phyloP scores from a whole-genome alignment of 225 moss, liverwort and hornwort species.

The Sphagnum contortum region DNA sequence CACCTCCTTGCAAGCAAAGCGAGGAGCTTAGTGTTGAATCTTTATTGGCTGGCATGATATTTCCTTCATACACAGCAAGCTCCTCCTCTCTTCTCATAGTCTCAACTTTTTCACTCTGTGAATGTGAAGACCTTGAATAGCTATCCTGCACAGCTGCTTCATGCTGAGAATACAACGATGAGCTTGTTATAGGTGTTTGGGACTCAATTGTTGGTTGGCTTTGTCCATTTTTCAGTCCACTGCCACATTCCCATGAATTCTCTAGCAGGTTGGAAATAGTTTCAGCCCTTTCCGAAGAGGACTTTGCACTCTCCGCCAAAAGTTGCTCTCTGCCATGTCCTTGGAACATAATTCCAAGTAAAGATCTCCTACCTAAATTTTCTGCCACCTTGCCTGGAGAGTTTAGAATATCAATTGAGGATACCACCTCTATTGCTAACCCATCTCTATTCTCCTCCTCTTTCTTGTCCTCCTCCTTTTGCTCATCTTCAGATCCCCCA shows the following conservation, averaged over 20 bases:
- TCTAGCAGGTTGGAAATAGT: slow-evolving; percentile 6
- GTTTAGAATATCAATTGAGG: neutral
- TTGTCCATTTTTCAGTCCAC: neutral
- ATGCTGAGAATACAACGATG: neutral
- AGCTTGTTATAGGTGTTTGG: neutral
- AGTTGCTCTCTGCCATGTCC: neutral
- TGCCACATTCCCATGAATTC: slow-evolving; percentile 6
- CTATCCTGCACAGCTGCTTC: slow-evolving; percentile 4
- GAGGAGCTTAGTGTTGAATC: neutral
- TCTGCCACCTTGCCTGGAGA: slow-evolving; percentile 3
- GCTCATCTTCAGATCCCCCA: neutral
- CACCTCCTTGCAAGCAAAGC: neutral
- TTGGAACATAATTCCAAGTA: slow-evolving; percentile 3
- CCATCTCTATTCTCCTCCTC: neutral
- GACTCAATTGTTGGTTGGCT: neutral
- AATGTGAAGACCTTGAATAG: neutral
- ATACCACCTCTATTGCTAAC: neutral
- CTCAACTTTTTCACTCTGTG: neutral
- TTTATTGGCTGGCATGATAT: neutral
- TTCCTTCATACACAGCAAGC: neutral
- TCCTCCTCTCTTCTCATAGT: neutral
- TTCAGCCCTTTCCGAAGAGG: slow-evolving; percentile 6
- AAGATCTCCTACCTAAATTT: neutral
- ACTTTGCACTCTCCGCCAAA: slow-evolving; percentile 1
- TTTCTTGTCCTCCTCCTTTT: neutral